These are phyloP conservation scores for Fragaria iinumae DNA, from an alignment of 306 rosid species.

Conservation along the genomic window DNA sequence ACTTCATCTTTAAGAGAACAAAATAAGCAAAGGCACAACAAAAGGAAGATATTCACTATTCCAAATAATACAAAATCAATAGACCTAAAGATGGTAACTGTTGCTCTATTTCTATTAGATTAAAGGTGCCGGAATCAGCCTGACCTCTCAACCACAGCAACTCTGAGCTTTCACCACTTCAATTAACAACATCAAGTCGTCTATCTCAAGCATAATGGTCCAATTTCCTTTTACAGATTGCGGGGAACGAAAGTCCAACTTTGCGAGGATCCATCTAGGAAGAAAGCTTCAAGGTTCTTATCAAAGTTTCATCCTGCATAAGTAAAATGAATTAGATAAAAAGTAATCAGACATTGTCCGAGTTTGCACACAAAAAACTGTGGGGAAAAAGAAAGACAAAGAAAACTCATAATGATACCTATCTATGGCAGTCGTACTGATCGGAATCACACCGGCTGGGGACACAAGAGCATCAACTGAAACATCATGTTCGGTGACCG, in stretches of 20 bases:
- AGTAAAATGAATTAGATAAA: conserved; percentile 10
- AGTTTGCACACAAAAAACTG: not conserved
- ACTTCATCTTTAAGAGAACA: not conserved
- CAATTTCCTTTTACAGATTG: not conserved
- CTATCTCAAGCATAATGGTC: conserved; percentile 4
- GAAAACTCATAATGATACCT: conserved; percentile 35
- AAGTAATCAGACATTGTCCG: conserved; percentile 1
- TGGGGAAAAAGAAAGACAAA: not conserved
- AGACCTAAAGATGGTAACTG: not conserved
- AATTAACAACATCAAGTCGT: not conserved
- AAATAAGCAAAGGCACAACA: not conserved
- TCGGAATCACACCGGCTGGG: conserved; percentile 77
- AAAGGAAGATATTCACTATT: not conserved
- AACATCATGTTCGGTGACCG: conserved; percentile 63
- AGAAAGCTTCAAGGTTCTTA: conserved; percentile 13
- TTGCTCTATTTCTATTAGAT: not conserved
- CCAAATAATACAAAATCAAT: not conserved
- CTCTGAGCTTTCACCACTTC: not conserved
- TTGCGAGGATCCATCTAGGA: conserved; percentile 4
- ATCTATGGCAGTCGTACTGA: conserved; percentile 60
- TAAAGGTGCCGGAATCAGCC: not conserved
- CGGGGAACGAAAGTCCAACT: not conserved
- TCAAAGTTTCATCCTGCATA: conserved; percentile 36
- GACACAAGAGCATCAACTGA: conserved; percentile 78
- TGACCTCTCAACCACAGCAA: conserved; percentile 1